Evolutionary conservation across 2,329 filamentous ascomycete species (phyloP), one percentile per base, ranked within the genome.

Genomic region (Colletotrichum destructivum): DNA sequence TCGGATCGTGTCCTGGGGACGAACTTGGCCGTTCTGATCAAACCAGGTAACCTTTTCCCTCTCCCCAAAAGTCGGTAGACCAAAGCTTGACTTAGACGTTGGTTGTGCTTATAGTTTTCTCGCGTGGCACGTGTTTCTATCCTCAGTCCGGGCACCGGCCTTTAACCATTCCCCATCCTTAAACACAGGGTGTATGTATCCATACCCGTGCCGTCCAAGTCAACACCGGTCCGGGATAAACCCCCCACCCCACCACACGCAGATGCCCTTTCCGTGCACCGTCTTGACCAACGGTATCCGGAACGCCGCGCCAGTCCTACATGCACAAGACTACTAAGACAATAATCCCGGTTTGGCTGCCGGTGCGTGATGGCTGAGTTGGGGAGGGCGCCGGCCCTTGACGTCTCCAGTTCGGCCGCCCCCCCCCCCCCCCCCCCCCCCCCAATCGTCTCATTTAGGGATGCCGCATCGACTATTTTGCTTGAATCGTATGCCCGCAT

Each of bases 281-380:
- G 47, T n/a, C 49, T 35, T 52, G 31, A 63, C 21, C 47, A 42
- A 18, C 47, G 51, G 46, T n/a, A 21, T 31, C 23, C 4, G 35
- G 35, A 26, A 40, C 31, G 16, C 51, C 26, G 51, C 26, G 51
- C n/a, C 49, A 64, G 47, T 49, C 62, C 62, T 42, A 56, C 46
- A 26, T 64, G 35, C 21, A 23, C 11, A 23, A 38, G 47, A 40
- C 46, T 31, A 26, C 49, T 12, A 18, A 47, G 31, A 55, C 26
- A 16, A 56, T 15, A n/a, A 38, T 3, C 31, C n/a, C 7, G 12
- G 13, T 12, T 21, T 23, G 26, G 52, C 52, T 55, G 18, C 9
- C 26, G 9, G n/a, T 3, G 18, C n/a, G 9, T 16, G 11, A 21
- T 35, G 13, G 7, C 18, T 55, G 16, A 38, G 35, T 35, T 31